phyloP scores from a whole-genome alignment of 2,329 filamentous ascomycete species.

The Verticillium longisporum region DNA sequence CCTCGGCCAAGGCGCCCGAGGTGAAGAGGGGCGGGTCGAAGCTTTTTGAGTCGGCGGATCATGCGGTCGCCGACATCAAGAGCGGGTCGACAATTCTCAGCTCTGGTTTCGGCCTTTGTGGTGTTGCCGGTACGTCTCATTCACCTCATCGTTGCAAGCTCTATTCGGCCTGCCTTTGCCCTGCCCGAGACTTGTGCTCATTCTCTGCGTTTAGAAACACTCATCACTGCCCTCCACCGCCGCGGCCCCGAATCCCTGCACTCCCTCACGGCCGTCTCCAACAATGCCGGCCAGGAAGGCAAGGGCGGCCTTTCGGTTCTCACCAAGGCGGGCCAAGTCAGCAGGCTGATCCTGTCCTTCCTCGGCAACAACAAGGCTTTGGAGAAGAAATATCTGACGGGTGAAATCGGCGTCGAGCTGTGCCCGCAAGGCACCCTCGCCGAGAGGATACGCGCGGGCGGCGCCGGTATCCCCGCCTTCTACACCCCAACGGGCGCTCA shows the following conservation, averaged over 20 bases:
- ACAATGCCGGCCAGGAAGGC: conserved; percentile 69
- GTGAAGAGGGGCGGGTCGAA: conserved; percentile 33
- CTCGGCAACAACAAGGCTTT: conserved; percentile 72
- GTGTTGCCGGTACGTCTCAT: conserved; percentile 52
- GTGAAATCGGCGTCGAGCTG: conserved; percentile 68
- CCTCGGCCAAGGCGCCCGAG: conserved; percentile 1
- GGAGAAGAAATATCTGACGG: conserved; percentile 67
- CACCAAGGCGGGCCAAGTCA: conserved; percentile 62
- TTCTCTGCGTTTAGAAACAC: conserved; percentile 45
- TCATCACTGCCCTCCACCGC: conserved; percentile 61
- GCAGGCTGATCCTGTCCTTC: conserved; percentile 67
- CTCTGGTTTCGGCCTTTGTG: conserved; percentile 77
- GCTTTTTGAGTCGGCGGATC: conserved; percentile 50
- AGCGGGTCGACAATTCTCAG: conserved; percentile 67
- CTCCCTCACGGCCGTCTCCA: conserved; percentile 69
- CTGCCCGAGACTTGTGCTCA: not conserved
- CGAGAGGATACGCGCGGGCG: conserved; percentile 65
- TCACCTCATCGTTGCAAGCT: conserved; percentile 11
- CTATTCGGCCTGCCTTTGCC: not conserved
- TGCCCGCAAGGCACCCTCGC: conserved; percentile 71
- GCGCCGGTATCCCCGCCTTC: conserved; percentile 73
- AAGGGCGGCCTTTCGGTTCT: conserved; percentile 63
- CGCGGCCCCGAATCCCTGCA: conserved; percentile 55
- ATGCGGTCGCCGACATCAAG: conserved; percentile 63
- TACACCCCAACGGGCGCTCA: conserved; percentile 69